These are phyloP conservation scores for Bruguiera parviflora DNA, from an alignment of 345 rosid species.

Conservation along the genomic window DNA sequence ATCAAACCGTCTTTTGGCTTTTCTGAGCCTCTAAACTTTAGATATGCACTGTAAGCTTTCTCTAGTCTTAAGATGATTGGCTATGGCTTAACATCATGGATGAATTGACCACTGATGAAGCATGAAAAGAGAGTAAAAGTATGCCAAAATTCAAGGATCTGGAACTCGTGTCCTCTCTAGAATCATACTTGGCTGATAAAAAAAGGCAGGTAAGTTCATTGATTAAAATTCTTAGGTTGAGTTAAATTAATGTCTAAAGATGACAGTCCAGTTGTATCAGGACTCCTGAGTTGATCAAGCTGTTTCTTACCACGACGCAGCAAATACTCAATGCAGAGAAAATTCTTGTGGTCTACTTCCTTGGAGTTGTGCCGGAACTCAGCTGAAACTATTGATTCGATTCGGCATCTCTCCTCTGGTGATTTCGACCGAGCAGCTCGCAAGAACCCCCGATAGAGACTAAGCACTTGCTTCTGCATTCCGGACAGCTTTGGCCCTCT, in stretches of 20 bases:
- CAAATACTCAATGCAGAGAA: constrained; percentile 68
- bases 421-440: constrained; percentile 70
- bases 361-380: constrained; percentile 58
- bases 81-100: no score
- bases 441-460: constrained; percentile 74
- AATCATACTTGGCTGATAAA: background rate
- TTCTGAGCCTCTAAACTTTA: no score
- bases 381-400: constrained; percentile 53
- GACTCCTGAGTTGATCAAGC: constrained; percentile 67
- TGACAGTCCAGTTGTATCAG: constrained; percentile 23
- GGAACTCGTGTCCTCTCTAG: no score
- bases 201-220: background rate
- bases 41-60: no score
- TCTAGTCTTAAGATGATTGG: no score
- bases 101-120: no score
- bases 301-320: constrained; percentile 72
- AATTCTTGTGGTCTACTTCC: constrained; percentile 67
- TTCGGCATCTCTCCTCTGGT: constrained; percentile 44
- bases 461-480: constrained; percentile 76
- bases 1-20: no score
- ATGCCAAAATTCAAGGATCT: no score
- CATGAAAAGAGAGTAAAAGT: no score
- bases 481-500: constrained; percentile 41
- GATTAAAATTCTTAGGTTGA: background rate
- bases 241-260: background rate